These are phyloP conservation scores for Phlebiopsis gigantea DNA, from an alignment of 768 basidiomycete genomes.

Conservation along the genomic window DNA sequence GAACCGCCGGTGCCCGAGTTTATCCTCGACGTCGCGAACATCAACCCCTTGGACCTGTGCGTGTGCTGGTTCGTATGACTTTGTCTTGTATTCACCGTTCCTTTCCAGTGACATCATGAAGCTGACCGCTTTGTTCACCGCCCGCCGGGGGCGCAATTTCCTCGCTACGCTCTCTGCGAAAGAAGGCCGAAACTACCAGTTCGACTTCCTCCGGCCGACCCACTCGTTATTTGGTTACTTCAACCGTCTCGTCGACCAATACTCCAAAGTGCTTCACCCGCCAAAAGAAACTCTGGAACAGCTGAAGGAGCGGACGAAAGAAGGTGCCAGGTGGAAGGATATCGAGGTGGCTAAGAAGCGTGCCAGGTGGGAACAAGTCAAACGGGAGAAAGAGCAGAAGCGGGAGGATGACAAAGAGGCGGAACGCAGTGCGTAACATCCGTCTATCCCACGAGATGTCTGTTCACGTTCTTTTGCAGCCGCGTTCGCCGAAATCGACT, in stretches of 20 bases:
- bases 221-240: conserved; percentile 97
- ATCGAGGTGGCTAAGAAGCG: conserved; percentile 72
- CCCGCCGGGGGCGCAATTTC: conserved; percentile 84
- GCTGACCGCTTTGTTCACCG: conserved; percentile 92
- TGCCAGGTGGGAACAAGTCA: conserved; percentile 85
- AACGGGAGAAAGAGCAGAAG: conserved; percentile 80
- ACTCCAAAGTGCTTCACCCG: conserved; percentile 85
- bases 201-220: conserved; percentile 93
- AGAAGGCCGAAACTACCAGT: conserved; percentile 95
- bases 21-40: conserved; percentile 79
- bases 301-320: conserved; percentile 59
- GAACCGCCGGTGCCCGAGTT: conserved; percentile 83
- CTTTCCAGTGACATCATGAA: conserved; percentile 83
- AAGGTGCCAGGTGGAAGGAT: conserved; percentile 69
- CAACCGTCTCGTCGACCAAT: conserved; percentile 95
- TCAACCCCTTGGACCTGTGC: conserved; percentile 86
- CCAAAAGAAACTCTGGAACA: conserved; percentile 66
- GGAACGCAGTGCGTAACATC: conserved; percentile 61
- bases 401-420: conserved; percentile 90
- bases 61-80: conserved; percentile 27
- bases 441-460: not conserved
- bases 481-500: conserved; percentile 97
- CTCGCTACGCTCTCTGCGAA: conserved; percentile 77
- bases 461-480: conserved; percentile 37
- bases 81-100: not conserved